These are phyloP conservation scores for Brasenia schreberi DNA, from an alignment of 164 flowering plant species.

Conservation along the genomic window DNA sequence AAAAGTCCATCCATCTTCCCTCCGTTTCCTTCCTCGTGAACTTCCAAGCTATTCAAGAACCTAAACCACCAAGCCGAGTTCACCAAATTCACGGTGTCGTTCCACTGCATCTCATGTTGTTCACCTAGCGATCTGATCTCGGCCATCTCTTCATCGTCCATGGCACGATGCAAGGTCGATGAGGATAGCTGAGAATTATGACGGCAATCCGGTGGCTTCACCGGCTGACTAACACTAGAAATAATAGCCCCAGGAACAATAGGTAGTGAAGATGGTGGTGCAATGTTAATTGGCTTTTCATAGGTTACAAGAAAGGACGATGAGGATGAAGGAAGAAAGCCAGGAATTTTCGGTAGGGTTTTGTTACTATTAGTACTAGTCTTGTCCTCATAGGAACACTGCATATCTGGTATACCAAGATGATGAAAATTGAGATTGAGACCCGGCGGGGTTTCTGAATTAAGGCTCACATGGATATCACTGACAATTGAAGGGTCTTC, in stretches of 20 bases:
- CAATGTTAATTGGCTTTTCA: neutral
- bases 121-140: constrained; percentile 82
- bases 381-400: neutral
- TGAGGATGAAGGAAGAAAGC: neutral
- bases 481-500: neutral
- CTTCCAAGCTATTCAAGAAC: constrained; percentile 50
- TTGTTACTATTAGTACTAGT: neutral
- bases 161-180: constrained; percentile 25
- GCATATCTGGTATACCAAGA: neutral
- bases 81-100: constrained; percentile 57
- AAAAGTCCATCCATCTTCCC: constrained; percentile 31
- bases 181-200: neutral
- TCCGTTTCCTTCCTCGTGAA: constrained; percentile 15
- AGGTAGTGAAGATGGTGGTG: neutral
- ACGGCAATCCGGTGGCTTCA: neutral
- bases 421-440: neutral
- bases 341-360: neutral
- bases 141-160: constrained; percentile 70
- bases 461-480: neutral
- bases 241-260: neutral
- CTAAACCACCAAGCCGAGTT: constrained; percentile 88
- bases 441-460: neutral
- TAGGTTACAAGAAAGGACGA: neutral
- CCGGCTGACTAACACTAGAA: neutral
- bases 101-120: constrained; percentile 82